Base-by-base conservation (phyloP, 2,329 filamentous ascomycete species). In the Pseudogymnoascus sp. region DNA sequence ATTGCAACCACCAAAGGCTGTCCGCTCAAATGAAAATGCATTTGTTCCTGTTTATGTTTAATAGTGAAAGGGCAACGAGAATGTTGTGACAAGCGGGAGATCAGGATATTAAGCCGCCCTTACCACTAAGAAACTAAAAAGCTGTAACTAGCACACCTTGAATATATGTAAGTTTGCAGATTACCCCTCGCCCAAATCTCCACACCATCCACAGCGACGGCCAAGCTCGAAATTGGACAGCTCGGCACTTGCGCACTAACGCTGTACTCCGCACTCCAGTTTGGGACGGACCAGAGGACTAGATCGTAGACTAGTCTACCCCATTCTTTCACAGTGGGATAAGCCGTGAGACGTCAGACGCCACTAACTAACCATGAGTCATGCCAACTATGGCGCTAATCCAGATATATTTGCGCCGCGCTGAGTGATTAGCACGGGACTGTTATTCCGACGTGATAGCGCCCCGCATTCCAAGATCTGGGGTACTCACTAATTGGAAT, bases 1-100 rank as follows among this genome's bases (percentile, higher is more conserved):
- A 90, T 84, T 64, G 86, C 86, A 39, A 39, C 38, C 38, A 39
- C 38, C n/a, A 39, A 39, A 39, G 38, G 38, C 38, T 19, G 38
- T 9, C 38, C 38, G n/a, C 38, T 19, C 7, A 39, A 39, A 19
- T 39, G 38, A 39, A 39, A 39, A 9, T 19, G n/a, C 38, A 39
- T 39, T 8, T 19, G 6, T 39, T 39, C 4, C 38, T 39, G 6
- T 39, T 39, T 14, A 39, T 16, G 7, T 8, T 39, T 19, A 39
- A 39, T 4, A 19, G n/a, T 9, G n/a, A 39, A 39, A 19, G n/a
- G 7, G n/a, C 38, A 39, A 39, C 38, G 38, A 39, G 38, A 39
- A 39, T 39, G 38, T 39, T 39, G n/a, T 39, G n/a, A 19, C 7
- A 39, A 19, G 38, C n/a, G n/a, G n/a, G 7, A 39, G 6, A 39